Conservation (phyloP, 805 yeast species). For the Diddensiella transvaalensis region DNA sequence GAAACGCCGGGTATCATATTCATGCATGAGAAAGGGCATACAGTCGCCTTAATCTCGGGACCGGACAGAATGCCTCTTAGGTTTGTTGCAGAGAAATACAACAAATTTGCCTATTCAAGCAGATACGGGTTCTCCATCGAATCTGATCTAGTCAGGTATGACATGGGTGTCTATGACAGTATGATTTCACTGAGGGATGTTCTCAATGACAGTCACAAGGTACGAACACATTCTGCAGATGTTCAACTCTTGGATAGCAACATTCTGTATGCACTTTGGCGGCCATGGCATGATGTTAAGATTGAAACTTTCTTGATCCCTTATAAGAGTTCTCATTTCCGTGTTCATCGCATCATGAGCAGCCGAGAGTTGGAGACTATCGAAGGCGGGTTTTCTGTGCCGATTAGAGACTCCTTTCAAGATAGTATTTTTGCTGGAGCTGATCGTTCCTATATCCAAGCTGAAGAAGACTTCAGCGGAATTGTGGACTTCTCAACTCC, state of each 20-base stretch:
- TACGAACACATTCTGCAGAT: not conserved
- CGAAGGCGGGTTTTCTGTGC: conserved; percentile 23
- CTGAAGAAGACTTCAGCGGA: conserved; percentile 14
- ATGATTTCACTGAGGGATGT: conserved; percentile 23
- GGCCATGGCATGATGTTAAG: conserved; percentile 15
- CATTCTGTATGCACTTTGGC: conserved; percentile 18
- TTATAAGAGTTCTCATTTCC: conserved; percentile 12
- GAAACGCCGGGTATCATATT: conserved; percentile 17
- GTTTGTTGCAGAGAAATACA: conserved; percentile 22
- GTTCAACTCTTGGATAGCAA: too few relatives aligned
- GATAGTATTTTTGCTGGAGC: too few relatives aligned
- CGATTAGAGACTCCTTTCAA: not conserved
- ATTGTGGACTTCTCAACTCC: conserved; percentile 4
- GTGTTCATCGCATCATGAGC: conserved; percentile 18
- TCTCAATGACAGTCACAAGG: conserved; percentile 5
- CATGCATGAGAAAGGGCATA: conserved; percentile 5
- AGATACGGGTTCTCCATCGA: conserved; percentile 25
- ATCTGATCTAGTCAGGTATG: conserved; percentile 8
- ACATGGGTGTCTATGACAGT: conserved; percentile 20
- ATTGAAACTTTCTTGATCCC: conserved; percentile 21
- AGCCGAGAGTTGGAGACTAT: conserved; percentile 6
- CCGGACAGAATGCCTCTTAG: conserved; percentile 10
- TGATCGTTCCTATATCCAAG: too few relatives aligned
- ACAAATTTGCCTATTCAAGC: conserved; percentile 27
- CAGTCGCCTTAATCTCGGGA: conserved; percentile 13